Conservation (phyloP, 257 asterid species). For the Solanum piurae region DNA sequence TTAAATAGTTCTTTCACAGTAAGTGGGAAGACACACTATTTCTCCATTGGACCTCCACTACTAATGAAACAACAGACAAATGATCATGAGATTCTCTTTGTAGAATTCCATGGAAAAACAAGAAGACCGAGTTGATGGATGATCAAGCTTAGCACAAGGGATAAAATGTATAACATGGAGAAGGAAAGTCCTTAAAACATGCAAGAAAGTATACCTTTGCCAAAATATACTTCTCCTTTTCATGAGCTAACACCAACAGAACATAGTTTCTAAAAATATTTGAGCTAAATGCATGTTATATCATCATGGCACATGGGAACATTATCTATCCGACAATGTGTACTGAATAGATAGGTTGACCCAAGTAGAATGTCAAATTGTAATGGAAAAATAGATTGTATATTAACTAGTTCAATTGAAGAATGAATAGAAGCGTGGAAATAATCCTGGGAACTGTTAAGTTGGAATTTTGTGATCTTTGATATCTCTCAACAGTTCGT, state of each 20-base stretch:
- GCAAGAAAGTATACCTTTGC: constrained; percentile 54
- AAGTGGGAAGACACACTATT: not conserved
- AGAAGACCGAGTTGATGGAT: not conserved
- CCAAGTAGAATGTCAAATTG: not conserved
- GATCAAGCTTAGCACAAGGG: not conserved
- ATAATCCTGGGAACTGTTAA: not conserved
- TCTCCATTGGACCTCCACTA: not conserved
- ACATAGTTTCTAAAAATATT: not conserved
- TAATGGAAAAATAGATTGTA: not conserved
- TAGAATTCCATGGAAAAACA: not conserved
- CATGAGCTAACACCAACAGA: not conserved
- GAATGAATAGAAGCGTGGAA: not conserved
- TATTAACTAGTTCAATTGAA: not conserved
- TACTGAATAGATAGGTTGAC: not conserved
- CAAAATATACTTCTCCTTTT: constrained; percentile 72
- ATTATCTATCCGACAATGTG: not conserved
- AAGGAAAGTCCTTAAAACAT: not conserved
- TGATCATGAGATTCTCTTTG: not conserved
- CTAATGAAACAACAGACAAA: not conserved
- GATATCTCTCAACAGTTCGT: not conserved
- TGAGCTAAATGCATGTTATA: not conserved
- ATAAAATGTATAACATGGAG: not conserved
- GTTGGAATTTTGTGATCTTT: not conserved
- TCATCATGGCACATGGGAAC: not conserved
- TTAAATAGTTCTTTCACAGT: not conserved